Conservation (phyloP, 192 early-diverging fungal species). For the Kickxella alabastrina region DNA sequence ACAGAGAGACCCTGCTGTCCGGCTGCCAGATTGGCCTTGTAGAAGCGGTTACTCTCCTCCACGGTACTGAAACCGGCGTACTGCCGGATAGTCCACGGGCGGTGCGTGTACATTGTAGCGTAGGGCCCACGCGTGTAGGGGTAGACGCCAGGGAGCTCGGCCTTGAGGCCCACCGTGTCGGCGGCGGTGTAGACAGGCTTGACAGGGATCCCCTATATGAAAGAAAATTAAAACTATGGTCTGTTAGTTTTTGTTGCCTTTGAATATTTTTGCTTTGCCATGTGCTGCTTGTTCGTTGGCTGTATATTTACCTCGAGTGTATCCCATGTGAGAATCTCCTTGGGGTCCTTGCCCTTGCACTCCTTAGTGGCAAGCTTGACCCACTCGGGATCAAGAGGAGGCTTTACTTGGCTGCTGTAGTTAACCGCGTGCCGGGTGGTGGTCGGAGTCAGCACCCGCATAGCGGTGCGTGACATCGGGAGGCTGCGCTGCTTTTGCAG, state of each 20-base stretch:
- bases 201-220: conserved; percentile 73
- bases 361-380: conserved; percentile 71
- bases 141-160: conserved; percentile 79
- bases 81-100: conserved; percentile 85
- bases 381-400: conserved; percentile 73
- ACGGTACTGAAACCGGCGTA: conserved; percentile 91
- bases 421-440: no score
- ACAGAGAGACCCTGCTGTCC: conserved; percentile 86
- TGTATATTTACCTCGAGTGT: no score
- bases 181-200: conserved; percentile 83
- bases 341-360: conserved; percentile 82
- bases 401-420: no score
- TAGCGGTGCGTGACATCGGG: no score
- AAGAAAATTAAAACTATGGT: no score
- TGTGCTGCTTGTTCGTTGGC: no score
- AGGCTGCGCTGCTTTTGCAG: background rate
- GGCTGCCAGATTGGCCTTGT: conserved; percentile 80
- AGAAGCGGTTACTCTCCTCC: conserved; percentile 87
- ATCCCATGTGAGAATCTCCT: conserved; percentile 67
- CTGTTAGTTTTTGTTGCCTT: no score
- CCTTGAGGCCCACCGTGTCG: conserved; percentile 57
- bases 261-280: no score
- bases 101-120: conserved; percentile 79
- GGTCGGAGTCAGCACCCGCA: no score
- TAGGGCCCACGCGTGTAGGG: conserved; percentile 84